A percentile compares a stretch with the other conserved stretches of the same genome.
Evolutionary conservation across 2,329 filamentous ascomycete genomes (phyloP).

Genomic region (Fusarium fracticaudum): DNA sequence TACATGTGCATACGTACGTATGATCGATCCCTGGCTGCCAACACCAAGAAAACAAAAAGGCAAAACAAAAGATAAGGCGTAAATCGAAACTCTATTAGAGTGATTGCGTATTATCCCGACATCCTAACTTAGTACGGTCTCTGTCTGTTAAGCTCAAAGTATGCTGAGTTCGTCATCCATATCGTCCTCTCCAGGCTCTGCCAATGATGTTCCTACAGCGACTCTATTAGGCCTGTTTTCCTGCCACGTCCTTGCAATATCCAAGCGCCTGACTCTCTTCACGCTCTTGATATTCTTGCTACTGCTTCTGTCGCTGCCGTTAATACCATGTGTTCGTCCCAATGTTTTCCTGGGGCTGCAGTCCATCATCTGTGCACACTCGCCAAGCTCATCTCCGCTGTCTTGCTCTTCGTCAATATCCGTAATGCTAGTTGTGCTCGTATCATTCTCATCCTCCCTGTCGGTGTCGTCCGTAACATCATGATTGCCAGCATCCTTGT

Average conservation of each 20-base stretch:
- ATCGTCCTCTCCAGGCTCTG: conserved; percentile 4
- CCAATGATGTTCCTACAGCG: conserved; percentile 16
- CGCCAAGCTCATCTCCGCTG: conserved; percentile 38
- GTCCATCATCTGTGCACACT: conserved; percentile 7
- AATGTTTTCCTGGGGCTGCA: background rate
- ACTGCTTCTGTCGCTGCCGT: background rate
- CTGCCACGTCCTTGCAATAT: conserved; percentile 13
- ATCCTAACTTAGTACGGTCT: background rate
- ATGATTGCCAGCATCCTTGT: conserved; percentile 15
- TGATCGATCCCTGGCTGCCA: conserved; percentile 4
- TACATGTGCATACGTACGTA: background rate
- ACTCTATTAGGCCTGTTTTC: conserved; percentile 13
- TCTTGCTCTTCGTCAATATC: conserved; percentile 19
- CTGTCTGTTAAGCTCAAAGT: conserved; percentile 1
- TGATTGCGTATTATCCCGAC: background rate
- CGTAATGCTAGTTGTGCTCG: conserved; percentile 22
- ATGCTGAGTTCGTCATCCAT: conserved; percentile 33
- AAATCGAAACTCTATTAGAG: background rate
- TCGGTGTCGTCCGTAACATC: conserved; percentile 13
- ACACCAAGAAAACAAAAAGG: background rate
- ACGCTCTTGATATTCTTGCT: conserved; percentile 2
- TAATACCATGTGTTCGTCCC: background rate
- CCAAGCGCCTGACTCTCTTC: conserved; percentile 31
- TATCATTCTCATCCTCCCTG: conserved; percentile 14
- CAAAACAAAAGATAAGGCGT: background rate